These are phyloP conservation scores for Orbilia javanica DNA, from an alignment of 2,329 filamentous ascomycete genomes.

Conservation along the genomic window DNA sequence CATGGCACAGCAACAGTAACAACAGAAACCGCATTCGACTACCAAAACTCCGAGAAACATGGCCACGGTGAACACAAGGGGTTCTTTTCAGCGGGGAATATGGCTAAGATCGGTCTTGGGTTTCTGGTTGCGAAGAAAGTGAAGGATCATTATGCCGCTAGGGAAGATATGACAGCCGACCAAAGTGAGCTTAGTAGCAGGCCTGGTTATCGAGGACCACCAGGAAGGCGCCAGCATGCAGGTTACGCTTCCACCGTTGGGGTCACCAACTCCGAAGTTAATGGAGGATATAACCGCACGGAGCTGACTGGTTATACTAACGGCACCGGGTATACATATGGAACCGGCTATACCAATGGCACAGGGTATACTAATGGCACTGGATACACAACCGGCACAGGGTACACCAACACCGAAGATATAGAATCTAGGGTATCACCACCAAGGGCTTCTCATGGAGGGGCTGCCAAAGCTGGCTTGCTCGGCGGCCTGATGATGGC, in stretches of 20 bases:
- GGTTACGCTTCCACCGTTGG: conserved; percentile 54
- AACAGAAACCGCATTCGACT: conserved; percentile 47
- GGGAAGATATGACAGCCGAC: conserved; percentile 48
- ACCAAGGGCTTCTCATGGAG: conserved; percentile 30
- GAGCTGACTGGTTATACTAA: conserved; percentile 32
- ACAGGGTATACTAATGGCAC: conserved; percentile 46
- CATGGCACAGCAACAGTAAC: conserved; percentile 53
- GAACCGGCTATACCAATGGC: conserved; percentile 42
- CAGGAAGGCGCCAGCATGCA: conserved; percentile 24
- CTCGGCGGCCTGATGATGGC: conserved; percentile 34
- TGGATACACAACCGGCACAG: conserved; percentile 43
- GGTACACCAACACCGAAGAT: conserved; percentile 52
- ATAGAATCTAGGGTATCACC: conserved; percentile 48
- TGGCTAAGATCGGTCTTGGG: conserved; percentile 48
- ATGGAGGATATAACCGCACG: conserved; percentile 52
- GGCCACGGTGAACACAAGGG: conserved; percentile 25
- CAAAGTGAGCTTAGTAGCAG: conserved; percentile 54
- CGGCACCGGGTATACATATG: conserved; percentile 37
- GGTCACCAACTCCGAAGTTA: conserved; percentile 55
- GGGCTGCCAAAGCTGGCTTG: conserved; percentile 36
- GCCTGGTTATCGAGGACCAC: conserved; percentile 14
- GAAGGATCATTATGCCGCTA: conserved; percentile 47
- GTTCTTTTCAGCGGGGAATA: conserved; percentile 36
- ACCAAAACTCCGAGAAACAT: conserved; percentile 47
- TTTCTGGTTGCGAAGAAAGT: conserved; percentile 56